Base-by-base conservation (phyloP, 176 grass and related monocot species). In the Avena insularis region DNA sequence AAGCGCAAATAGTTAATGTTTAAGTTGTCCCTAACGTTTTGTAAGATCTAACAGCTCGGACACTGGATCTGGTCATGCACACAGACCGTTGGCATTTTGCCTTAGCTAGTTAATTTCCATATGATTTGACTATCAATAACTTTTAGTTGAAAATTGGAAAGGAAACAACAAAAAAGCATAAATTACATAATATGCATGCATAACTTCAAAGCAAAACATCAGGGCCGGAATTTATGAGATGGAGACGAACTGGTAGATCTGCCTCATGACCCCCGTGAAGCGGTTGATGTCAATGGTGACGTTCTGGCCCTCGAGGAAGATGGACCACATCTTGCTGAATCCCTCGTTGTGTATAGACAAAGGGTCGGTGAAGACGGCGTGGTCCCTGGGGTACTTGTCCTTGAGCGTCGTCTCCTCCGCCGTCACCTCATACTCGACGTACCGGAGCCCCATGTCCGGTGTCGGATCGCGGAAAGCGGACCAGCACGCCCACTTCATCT, bases 361-460 rank as follows among this genome's bases (percentile, higher is more conserved):
- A 2, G 73, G 90, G 89, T 94, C 90, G 0, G 90, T 81, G 74
- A 97, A 94, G 55, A 94, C 85, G 1, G 86, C 70, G 62, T 94
- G 86, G 8, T 92, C 90, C 53, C 84, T 89, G 0, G 88, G 84
- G 78, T 97, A 94, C 35, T 8, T 56, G 8, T 97, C 78, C 33
- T 78, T 89, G 29, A 97, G 90, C 14, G 88, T 94, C 12, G 92
- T 97, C 85, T 97, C 95, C 8, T 94, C 84, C 1, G 89, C 86
- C 9, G 69, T 76, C 8, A 77, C 92, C 90, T 94, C 91, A 71
- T 97, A 97, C 10, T 97, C 89, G 57, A 90, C 85, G 71, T 97
- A 97, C 5, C 63, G 92, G 29, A 97, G 86, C 12, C 86, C 90
- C 92, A 95, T 95, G 47, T 59, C 91, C 16, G 84, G 36, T 12